Conservation (phyloP, 2,329 filamentous ascomycete genomes). For the Drechslerella coelobrocha region DNA sequence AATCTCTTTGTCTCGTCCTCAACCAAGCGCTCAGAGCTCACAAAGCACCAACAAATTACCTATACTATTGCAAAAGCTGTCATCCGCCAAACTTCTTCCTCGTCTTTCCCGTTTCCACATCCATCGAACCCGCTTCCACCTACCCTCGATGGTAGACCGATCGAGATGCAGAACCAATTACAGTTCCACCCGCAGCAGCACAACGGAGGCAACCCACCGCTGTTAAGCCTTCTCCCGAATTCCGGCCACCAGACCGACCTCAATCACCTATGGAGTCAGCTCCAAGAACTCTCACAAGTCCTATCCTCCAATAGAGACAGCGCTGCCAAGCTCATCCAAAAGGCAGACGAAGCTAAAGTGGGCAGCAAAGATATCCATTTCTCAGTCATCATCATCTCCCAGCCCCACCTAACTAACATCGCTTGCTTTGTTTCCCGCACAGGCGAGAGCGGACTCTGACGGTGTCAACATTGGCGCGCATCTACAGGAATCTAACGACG, state of each 20-base stretch:
- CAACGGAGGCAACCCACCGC: constrained; percentile 26
- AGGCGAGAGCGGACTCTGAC: constrained; percentile 3
- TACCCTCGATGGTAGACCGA: not conserved
- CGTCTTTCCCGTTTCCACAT: not conserved
- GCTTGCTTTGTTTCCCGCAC: not conserved
- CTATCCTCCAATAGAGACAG: constrained; percentile 54
- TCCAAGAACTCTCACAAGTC: constrained; percentile 54
- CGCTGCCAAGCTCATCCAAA: constrained; percentile 52
- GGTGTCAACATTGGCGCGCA: not conserved
- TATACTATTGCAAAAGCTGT: too few species aligned
- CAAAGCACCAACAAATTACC: too few species aligned
- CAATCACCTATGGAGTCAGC: constrained; percentile 55
- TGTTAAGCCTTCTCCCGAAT: constrained; percentile 44
- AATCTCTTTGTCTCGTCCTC: too few species aligned
- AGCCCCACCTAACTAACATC: too few species aligned
- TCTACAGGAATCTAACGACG: not conserved
- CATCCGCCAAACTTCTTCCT: not conserved
- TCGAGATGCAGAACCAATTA: constrained; percentile 41
- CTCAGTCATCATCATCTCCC: not conserved
- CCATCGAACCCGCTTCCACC: not conserved
- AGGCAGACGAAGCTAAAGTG: constrained; percentile 54
- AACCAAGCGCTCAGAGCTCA: too few species aligned
- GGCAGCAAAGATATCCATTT: constrained; percentile 11
- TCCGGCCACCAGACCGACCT: constrained; percentile 55
- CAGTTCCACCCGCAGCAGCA: constrained; percentile 35